A percentile compares a stretch with the other conserved stretches of the same genome.
These are phyloP conservation scores for Marasmius sp. DNA, from an alignment of 1,284 basidiomycete genomes.

Conservation along the genomic window DNA sequence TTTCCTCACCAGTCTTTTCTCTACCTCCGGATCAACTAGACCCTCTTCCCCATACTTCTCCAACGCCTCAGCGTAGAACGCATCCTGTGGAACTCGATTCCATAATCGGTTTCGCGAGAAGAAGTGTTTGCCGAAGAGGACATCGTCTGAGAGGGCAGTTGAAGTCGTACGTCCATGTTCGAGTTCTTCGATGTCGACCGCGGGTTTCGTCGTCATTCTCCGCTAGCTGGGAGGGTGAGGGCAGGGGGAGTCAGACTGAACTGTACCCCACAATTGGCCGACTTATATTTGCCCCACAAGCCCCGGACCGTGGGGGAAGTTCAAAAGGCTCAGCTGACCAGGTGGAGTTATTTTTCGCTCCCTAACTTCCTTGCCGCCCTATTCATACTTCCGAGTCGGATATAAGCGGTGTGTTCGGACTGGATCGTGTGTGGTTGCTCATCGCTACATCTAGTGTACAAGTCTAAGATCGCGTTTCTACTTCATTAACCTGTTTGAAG, in stretches of 20 bases:
- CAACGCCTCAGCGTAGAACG: slow-evolving; percentile 20
- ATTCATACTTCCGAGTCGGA: too few relatives aligned
- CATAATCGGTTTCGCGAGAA: slow-evolving; percentile 12
- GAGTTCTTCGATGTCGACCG: not conserved
- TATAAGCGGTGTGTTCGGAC: too few relatives aligned
- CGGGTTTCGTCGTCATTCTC: not conserved
- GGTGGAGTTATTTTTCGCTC: too few relatives aligned
- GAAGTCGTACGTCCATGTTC: not conserved
- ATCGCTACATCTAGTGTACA: not conserved
- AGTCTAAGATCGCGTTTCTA: not conserved
- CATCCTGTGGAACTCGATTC: slow-evolving; percentile 14
- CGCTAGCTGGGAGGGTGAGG: not conserved
- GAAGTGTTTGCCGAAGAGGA: slow-evolving; percentile 11
- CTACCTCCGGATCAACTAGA: slow-evolving; percentile 13
- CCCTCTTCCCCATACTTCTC: slow-evolving; percentile 18
- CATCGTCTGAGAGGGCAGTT: slow-evolving; percentile 5
- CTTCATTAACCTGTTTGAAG: too few relatives aligned
- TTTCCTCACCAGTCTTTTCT: slow-evolving; percentile 17
- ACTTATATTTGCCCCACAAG: not conserved
- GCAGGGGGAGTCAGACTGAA: too few relatives aligned
- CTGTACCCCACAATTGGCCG: too few relatives aligned
- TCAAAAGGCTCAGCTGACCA: not conserved
- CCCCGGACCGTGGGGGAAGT: not conserved
- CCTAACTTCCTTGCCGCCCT: too few relatives aligned
- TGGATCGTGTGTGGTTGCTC: too few relatives aligned